A percentile compares a stretch with the other conserved stretches of the same genome.
These are phyloP conservation scores for Escovopsis sp. DNA, from an alignment of 2,329 filamentous ascomycete species.

Conservation along the genomic window DNA sequence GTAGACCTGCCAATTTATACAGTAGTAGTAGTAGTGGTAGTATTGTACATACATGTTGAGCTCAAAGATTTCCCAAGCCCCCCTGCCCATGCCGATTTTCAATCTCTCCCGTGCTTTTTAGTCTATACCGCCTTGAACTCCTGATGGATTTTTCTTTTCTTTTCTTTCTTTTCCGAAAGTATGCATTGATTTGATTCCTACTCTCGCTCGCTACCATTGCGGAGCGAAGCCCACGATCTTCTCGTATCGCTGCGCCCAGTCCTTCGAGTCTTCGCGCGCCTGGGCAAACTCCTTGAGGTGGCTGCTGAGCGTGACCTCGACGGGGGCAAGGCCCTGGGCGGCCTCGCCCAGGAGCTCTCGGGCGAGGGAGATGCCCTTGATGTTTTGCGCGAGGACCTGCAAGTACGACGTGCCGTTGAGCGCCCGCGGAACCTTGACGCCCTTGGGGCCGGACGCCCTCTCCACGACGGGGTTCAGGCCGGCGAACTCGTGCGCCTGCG, in stretches of 20 bases:
- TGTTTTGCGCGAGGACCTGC: slow-evolving; percentile 15
- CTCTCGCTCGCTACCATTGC: slow-evolving; percentile 10
- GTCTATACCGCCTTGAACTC: neutral
- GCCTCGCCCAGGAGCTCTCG: slow-evolving; percentile 22
- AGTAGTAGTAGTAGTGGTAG: neutral
- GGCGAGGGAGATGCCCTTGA: slow-evolving; percentile 30
- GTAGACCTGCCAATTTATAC: slow-evolving; percentile 22
- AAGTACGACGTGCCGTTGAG: slow-evolving; percentile 16
- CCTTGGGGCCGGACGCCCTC: slow-evolving; percentile 3
- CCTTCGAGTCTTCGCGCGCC: slow-evolving; percentile 5
- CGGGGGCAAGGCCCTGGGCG: slow-evolving; percentile 20
- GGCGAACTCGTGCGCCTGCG: slow-evolving; percentile 11
- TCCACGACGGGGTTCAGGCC: slow-evolving; percentile 11
- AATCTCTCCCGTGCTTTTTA: neutral
- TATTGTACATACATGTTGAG: slow-evolving; percentile 14
- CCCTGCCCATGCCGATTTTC: no score
- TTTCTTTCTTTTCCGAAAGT: neutral
- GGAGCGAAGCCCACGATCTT: slow-evolving; percentile 15
- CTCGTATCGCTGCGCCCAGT: slow-evolving; percentile 14
- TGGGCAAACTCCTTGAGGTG: slow-evolving; percentile 21
- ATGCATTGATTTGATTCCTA: neutral
- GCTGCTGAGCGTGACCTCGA: slow-evolving; percentile 22
- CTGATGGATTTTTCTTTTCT: slow-evolving; percentile 1
- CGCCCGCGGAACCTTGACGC: slow-evolving; percentile 2
- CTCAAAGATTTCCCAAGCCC: slow-evolving; percentile 11